Evolutionary conservation across 768 basidiomycete genomes (phyloP).

Genomic region (Mycena rebaudengoi): DNA sequence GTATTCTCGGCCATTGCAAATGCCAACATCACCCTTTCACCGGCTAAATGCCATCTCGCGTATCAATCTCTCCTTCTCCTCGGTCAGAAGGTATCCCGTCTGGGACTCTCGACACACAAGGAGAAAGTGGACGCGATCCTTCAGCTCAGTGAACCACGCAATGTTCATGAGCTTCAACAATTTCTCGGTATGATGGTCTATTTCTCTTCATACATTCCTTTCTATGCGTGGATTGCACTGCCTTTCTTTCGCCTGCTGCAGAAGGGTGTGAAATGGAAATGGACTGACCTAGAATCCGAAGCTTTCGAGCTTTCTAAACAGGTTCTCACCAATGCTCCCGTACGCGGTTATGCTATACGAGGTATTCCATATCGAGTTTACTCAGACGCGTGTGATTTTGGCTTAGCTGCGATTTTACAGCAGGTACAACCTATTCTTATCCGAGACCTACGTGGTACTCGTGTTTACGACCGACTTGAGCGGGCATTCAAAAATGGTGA

Average conservation of each 20-base stretch:
- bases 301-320: constrained; percentile 40
- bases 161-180: constrained; percentile 39
- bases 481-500: constrained; percentile 29
- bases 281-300: constrained; percentile 30
- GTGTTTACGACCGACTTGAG: constrained; percentile 31
- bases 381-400: constrained; percentile 43
- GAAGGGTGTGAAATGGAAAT: constrained; percentile 33
- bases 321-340: constrained; percentile 40
- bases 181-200: too few species aligned
- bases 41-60: constrained; percentile 42
- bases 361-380: constrained; percentile 44
- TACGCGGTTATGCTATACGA: too few species aligned
- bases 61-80: constrained; percentile 43
- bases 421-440: constrained; percentile 41
- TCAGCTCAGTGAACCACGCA: constrained; percentile 34
- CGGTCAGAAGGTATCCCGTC: constrained; percentile 49
- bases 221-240: constrained; percentile 31
- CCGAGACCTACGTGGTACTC: constrained; percentile 37
- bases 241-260: constrained; percentile 44
- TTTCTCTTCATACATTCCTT: constrained; percentile 42
- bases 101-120: constrained; percentile 46
- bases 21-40: constrained; percentile 43
- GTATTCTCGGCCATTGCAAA: constrained; percentile 37
- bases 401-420: constrained; percentile 35
- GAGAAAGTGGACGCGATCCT: constrained; percentile 44